Evolutionary conservation across 352 stramenopile genomes (phyloP).

Genomic region (Globisporangium cystogenes): DNA sequence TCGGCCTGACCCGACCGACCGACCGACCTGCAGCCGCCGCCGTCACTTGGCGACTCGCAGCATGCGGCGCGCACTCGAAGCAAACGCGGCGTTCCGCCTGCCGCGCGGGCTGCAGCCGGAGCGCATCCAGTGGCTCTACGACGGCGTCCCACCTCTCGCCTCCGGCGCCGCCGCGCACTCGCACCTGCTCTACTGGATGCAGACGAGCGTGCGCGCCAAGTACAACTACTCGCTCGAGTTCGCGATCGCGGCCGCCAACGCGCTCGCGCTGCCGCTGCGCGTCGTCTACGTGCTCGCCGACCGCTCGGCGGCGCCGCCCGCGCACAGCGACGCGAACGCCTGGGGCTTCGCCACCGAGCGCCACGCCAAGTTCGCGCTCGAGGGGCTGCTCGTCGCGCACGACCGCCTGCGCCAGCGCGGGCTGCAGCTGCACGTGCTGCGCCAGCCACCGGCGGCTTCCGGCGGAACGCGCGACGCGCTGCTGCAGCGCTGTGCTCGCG

Average conservation of each 20-base stretch:
- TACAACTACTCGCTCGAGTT: conserved; percentile 84
- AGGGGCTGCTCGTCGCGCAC: conserved; percentile 51
- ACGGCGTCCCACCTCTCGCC: conserved; percentile 19
- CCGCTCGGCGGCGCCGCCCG: conserved; percentile 26
- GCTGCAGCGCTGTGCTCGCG: conserved; percentile 31
- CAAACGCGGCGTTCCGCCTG: conserved; percentile 27
- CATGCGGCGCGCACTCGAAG: conserved; percentile 50
- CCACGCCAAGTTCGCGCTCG: conserved; percentile 68
- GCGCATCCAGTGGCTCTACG: conserved; percentile 72
- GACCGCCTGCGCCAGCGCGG: conserved; percentile 36
- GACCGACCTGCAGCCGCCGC: neutral
- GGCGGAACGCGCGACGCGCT: conserved; percentile 29
- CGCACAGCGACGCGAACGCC: conserved; percentile 33
- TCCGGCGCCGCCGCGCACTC: neutral
- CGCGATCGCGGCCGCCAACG: conserved; percentile 59
- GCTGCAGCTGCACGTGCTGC: conserved; percentile 59
- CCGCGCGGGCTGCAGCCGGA: conserved; percentile 57
- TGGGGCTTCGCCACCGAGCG: conserved; percentile 60
- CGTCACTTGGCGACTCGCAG: neutral
- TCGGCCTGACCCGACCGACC: no score
- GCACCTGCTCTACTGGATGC: conserved; percentile 85
- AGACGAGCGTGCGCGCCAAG: conserved; percentile 73
- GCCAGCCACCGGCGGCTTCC: conserved; percentile 25
- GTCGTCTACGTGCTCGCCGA: conserved; percentile 73
- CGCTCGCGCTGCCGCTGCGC: conserved; percentile 59